Evolutionary conservation across 352 stramenopile genomes (phyloP).

Genomic region (Globisporangium yorkense): DNA sequence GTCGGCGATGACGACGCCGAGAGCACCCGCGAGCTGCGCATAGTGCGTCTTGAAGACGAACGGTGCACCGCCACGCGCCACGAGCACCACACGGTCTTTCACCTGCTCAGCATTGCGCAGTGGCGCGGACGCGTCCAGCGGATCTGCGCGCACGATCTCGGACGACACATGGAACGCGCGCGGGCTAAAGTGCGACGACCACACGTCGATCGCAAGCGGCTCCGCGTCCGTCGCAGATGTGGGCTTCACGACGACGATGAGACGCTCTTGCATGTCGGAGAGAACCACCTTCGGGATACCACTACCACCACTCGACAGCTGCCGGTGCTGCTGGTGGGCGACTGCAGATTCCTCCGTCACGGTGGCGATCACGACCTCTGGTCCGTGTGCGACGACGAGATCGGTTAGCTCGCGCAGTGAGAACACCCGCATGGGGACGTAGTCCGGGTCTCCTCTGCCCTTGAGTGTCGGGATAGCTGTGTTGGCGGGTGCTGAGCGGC

Average conservation of each 20-base stretch:
- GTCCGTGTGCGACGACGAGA: slow-evolving; percentile 1
- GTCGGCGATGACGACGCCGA: slow-evolving; percentile 65
- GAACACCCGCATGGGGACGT: slow-evolving; percentile 21
- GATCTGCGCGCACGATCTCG: slow-evolving; percentile 58
- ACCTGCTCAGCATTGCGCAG: slow-evolving; percentile 44
- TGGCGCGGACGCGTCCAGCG: slow-evolving; percentile 41
- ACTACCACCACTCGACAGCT: not conserved
- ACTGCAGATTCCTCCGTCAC: not conserved
- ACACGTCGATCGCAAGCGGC: slow-evolving; percentile 41
- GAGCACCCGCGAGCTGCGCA: slow-evolving; percentile 53
- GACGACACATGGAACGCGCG: slow-evolving; percentile 59
- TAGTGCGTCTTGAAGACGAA: slow-evolving; percentile 68
- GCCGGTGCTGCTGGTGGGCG: not conserved
- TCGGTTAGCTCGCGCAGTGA: slow-evolving; percentile 5
- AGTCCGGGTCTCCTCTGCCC: slow-evolving; percentile 41
- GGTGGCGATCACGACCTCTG: slow-evolving; percentile 5
- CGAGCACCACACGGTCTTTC: slow-evolving; percentile 52
- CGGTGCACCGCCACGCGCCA: slow-evolving; percentile 40
- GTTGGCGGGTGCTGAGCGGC: slow-evolving; percentile 4
- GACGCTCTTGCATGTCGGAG: slow-evolving; percentile 47
- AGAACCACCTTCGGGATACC: slow-evolving; percentile 33
- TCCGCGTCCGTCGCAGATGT: not conserved
- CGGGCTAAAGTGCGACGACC: slow-evolving; percentile 62
- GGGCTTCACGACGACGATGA: slow-evolving; percentile 13
- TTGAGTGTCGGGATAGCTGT: slow-evolving; percentile 30